Conservation (phyloP, 2,329 filamentous ascomycete species). For the Didymellaceae sp. region DNA sequence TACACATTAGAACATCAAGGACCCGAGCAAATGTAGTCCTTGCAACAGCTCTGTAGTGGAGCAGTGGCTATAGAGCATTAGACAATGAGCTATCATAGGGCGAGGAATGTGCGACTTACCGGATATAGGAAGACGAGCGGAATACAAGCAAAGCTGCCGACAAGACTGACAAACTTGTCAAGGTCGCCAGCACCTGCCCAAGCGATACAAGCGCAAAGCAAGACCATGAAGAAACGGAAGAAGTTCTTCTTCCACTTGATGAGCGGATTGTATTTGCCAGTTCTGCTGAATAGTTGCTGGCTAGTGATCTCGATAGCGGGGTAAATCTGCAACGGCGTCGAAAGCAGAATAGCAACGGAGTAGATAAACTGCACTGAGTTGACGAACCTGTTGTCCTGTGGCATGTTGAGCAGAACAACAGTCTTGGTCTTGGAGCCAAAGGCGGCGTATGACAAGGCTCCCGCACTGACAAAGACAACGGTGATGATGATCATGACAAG, state of each 20-base stretch:
- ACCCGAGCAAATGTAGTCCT: constrained; percentile 69
- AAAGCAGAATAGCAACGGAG: constrained; percentile 94
- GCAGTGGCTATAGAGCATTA: constrained; percentile 71
- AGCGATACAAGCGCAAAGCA: constrained; percentile 83
- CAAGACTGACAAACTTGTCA: constrained; percentile 95
- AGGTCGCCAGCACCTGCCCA: constrained; percentile 92
- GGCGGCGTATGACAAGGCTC: constrained; percentile 91
- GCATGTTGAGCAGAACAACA: constrained; percentile 93
- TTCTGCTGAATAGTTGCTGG: constrained; percentile 90
- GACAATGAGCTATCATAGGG: constrained; percentile 5
- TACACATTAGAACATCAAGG: constrained; percentile 76
- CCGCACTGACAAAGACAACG: constrained; percentile 86
- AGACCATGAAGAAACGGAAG: constrained; percentile 92
- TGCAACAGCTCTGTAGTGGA: constrained; percentile 85
- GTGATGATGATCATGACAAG: constrained; percentile 96
- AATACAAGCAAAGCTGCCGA: constrained; percentile 97
- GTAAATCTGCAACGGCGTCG: constrained; percentile 95
- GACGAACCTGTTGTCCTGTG: constrained; percentile 93
- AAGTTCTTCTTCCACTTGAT: constrained; percentile 99
- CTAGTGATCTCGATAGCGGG: constrained; percentile 96
- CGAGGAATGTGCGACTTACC: constrained; percentile 64
- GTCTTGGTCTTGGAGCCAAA: constrained; percentile 96
- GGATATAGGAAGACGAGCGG: constrained; percentile 97
- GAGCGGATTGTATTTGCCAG: constrained; percentile 95
- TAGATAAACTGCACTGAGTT: constrained; percentile 97